Evolutionary conservation across 768 basidiomycete genomes (phyloP).

Genomic region (Cyathus striatus): DNA sequence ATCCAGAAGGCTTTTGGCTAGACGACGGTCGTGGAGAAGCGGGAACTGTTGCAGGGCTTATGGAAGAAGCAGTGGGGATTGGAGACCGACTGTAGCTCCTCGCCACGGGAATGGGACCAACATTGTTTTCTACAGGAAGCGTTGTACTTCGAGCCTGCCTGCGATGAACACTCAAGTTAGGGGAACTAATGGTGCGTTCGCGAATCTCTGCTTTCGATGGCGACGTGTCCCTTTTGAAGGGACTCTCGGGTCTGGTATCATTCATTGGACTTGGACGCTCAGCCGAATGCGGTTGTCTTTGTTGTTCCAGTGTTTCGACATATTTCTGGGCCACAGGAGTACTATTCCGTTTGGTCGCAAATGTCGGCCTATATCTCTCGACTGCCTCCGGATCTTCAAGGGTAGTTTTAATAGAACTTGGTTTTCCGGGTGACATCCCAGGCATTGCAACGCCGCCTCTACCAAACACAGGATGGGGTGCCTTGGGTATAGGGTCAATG

Average conservation of each 20-base stretch:
- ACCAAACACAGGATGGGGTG: slow-evolving; percentile 75
- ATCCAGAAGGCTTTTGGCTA: slow-evolving; percentile 27
- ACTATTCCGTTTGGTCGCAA: slow-evolving; percentile 27
- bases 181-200: slow-evolving; percentile 49
- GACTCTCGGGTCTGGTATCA: too few species aligned
- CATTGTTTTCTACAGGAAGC: not conserved
- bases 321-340: slow-evolving; percentile 26
- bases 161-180: too few species aligned
- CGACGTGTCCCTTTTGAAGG: too few species aligned
- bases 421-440: slow-evolving; percentile 47
- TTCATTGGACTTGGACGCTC: too few species aligned
- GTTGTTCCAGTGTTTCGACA: slow-evolving; percentile 10
- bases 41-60: slow-evolving; percentile 9
- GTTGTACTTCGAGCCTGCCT: slow-evolving; percentile 4
- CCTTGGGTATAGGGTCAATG: slow-evolving; percentile 50
- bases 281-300: not conserved
- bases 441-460: slow-evolving; percentile 73
- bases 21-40: slow-evolving; percentile 17
- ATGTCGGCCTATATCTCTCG: slow-evolving; percentile 1
- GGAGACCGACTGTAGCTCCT: not conserved
- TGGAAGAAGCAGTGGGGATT: not conserved
- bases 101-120: not conserved
- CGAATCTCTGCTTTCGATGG: slow-evolving; percentile 35
- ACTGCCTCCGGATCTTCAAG: slow-evolving; percentile 1
- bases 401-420: slow-evolving; percentile 1